These are phyloP conservation scores for Diaporthe helianthi DNA, from an alignment of 2,329 filamentous ascomycete genomes.

Conservation along the genomic window DNA sequence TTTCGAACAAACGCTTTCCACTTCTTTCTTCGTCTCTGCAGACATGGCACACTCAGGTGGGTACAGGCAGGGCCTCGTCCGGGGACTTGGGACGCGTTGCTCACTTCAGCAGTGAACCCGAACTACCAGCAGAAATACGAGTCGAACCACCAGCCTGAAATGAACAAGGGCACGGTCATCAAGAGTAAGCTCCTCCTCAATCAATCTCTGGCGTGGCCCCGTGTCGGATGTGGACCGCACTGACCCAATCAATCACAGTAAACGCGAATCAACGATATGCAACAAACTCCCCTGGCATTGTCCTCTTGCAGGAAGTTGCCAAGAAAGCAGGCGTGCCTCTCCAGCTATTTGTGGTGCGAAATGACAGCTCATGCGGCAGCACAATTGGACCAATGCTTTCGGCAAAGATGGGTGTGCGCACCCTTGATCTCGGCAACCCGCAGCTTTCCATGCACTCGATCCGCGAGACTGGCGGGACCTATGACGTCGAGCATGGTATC, in stretches of 20 bases:
- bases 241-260: constrained; percentile 51
- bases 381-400: constrained; percentile 98
- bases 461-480: constrained; percentile 86
- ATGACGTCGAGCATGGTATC: constrained; percentile 87
- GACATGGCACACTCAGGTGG: constrained; percentile 85
- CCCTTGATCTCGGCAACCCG: constrained; percentile 90
- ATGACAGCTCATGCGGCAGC: constrained; percentile 92
- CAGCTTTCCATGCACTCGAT: constrained; percentile 98
- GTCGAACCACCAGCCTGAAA: constrained; percentile 85
- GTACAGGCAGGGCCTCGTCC: no score
- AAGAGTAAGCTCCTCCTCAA: constrained; percentile 57
- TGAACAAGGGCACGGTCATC: constrained; percentile 96
- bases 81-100: neutral
- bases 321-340: constrained; percentile 78
- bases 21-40: constrained; percentile 92
- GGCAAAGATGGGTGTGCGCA: constrained; percentile 84
- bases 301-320: constrained; percentile 88
- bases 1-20: constrained; percentile 90
- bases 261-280: constrained; percentile 98
- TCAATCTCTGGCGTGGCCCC: neutral
- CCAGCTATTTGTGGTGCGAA: constrained; percentile 94
- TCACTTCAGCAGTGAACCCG: constrained; percentile 72
- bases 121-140: constrained; percentile 96
- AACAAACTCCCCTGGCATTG: constrained; percentile 94
- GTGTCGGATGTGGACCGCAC: neutral